phyloP scores from a whole-genome alignment of 1,284 basidiomycete species.

The Cutaneotrichosporon daszewskae region DNA sequence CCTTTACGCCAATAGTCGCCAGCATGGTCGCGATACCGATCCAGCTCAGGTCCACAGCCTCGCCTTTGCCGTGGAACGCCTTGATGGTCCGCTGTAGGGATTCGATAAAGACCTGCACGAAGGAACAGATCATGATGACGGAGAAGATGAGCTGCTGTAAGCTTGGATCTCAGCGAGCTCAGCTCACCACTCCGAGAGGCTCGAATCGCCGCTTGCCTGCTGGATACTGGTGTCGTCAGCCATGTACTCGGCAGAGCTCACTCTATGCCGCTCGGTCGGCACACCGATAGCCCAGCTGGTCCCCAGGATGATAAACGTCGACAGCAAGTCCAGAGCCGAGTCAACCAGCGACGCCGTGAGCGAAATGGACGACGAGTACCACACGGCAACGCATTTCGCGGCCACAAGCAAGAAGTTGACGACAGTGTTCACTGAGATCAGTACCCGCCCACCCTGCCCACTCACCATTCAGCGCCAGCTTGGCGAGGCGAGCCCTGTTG shows the following conservation, averaged over 20 bases:
- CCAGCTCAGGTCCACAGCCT: slow-evolving; percentile 38
- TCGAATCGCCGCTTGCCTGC: slow-evolving; percentile 53
- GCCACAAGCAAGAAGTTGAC: slow-evolving; percentile 52
- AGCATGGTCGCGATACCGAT: slow-evolving; percentile 51
- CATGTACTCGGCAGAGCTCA: slow-evolving; percentile 14
- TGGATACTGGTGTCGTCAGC: slow-evolving; percentile 43
- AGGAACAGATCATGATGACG: slow-evolving; percentile 56
- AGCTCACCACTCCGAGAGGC: slow-evolving; percentile 47
- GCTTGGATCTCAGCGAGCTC: slow-evolving; percentile 23
- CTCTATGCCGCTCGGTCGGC: slow-evolving; percentile 35
- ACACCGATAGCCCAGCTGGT: slow-evolving; percentile 45
- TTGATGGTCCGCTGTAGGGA: slow-evolving; percentile 41
- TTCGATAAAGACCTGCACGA: slow-evolving; percentile 51
- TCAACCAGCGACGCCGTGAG: slow-evolving; percentile 55
- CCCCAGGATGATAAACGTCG: slow-evolving; percentile 50
- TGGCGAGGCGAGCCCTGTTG: slow-evolving; percentile 35
- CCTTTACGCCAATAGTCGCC: slow-evolving; percentile 54
- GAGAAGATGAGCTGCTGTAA: slow-evolving; percentile 50
- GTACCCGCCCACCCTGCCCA: background rate
- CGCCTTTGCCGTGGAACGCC: slow-evolving; percentile 33
- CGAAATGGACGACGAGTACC: slow-evolving; percentile 55
- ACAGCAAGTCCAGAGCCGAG: slow-evolving; percentile 54
- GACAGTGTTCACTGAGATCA: slow-evolving; percentile 41
- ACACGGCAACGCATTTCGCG: slow-evolving; percentile 52
- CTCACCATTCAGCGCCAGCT: slow-evolving; percentile 41